phyloP scores from a whole-genome alignment of 2,329 filamentous ascomycete genomes.

The Colletotrichum tropicicola region DNA sequence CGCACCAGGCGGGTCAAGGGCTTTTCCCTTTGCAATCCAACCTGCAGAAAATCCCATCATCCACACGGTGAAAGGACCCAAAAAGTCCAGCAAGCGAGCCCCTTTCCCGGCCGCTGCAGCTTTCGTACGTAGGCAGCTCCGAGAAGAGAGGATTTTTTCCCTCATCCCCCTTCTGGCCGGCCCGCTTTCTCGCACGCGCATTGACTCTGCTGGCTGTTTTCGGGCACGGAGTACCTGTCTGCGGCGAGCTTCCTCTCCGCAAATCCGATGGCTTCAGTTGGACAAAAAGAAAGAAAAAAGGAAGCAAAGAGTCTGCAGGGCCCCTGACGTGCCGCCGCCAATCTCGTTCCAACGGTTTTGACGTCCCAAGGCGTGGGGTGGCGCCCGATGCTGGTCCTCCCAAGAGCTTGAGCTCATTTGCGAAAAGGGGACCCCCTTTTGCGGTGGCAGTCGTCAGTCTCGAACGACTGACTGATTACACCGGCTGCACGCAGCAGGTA shows the following conservation, averaged over 20 bases:
- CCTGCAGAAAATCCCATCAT: slow-evolving; percentile 5
- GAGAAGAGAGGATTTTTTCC: neutral
- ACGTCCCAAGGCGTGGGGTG: slow-evolving; percentile 3
- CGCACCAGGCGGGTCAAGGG: slow-evolving; percentile 5
- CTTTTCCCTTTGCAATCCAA: slow-evolving; percentile 1
- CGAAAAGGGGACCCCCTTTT: neutral
- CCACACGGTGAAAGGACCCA: neutral
- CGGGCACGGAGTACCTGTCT: neutral
- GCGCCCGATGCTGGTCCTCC: slow-evolving; percentile 1
- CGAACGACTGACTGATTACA: slow-evolving; percentile 3
- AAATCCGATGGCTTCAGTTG: neutral
- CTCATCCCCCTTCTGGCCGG: neutral
- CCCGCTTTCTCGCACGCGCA: slow-evolving; percentile 7
- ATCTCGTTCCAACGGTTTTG: slow-evolving; percentile 12
- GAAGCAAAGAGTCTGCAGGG: neutral
- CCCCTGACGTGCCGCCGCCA: slow-evolving; percentile 6
- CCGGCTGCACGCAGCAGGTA: neutral
- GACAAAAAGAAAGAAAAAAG: neutral
- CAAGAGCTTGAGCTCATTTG: neutral
- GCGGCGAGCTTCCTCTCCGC: neutral
- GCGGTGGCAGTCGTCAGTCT: slow-evolving; percentile 8
- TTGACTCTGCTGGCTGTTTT: slow-evolving; percentile 4
- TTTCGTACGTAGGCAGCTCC: neutral
- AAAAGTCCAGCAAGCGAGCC: neutral
- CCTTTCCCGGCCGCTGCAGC: neutral